Evolutionary conservation across 345 rosid genomes (phyloP).

Genomic region (Firmiana major): DNA sequence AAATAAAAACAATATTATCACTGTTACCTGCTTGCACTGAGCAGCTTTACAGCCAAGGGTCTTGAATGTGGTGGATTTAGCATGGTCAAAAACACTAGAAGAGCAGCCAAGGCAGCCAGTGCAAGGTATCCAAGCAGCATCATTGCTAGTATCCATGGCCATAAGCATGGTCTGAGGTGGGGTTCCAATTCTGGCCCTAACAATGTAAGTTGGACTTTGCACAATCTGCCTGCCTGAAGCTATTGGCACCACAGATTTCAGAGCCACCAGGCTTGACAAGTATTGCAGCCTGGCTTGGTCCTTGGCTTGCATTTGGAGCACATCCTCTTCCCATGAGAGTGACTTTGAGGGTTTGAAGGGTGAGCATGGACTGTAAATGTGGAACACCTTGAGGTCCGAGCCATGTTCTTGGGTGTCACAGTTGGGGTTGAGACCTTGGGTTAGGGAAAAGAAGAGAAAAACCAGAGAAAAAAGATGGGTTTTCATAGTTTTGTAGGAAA

Average conservation of each 20-base stretch:
- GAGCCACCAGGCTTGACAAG: slow-evolving; percentile 65
- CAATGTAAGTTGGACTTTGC: slow-evolving; percentile 85
- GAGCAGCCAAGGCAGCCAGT: slow-evolving; percentile 77
- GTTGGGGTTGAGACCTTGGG: slow-evolving; percentile 37
- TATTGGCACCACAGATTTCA: slow-evolving; percentile 71
- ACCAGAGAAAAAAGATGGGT: slow-evolving; percentile 25
- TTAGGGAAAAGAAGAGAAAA: slow-evolving; percentile 27
- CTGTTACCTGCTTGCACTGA: slow-evolving; percentile 75
- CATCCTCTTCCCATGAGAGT: slow-evolving; percentile 77
- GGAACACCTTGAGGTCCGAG: slow-evolving; percentile 73
- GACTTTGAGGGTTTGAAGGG: slow-evolving; percentile 54
- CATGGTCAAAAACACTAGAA: slow-evolving; percentile 45
- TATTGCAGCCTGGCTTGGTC: slow-evolving; percentile 71
- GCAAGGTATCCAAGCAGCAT: slow-evolving; percentile 85
- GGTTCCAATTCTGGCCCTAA: slow-evolving; percentile 68
- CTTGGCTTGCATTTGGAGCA: slow-evolving; percentile 56
- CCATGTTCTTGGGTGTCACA: slow-evolving; percentile 47
- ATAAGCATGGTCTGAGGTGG: slow-evolving; percentile 80
- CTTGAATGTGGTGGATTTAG: slow-evolving; percentile 53
- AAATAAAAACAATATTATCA: neutral
- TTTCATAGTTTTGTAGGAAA: slow-evolving; percentile 23
- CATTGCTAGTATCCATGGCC: slow-evolving; percentile 92
- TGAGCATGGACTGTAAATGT: slow-evolving; percentile 71
- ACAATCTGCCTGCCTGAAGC: slow-evolving; percentile 76
- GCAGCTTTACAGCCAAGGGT: slow-evolving; percentile 56